These are phyloP conservation scores for Camellia sinensis DNA, from an alignment of 148 eudicot species.

Conservation along the genomic window DNA sequence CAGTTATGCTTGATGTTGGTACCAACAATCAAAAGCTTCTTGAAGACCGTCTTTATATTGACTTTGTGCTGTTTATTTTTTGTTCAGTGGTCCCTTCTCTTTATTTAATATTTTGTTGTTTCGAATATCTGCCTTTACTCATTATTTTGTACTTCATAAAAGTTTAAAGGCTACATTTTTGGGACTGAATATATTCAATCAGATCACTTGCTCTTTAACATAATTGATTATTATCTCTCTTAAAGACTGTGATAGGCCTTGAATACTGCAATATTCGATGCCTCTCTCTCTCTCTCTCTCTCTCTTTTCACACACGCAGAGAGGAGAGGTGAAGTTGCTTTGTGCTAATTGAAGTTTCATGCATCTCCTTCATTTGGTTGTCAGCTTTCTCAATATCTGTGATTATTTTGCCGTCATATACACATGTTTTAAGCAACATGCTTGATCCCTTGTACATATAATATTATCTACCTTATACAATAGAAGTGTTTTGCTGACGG, in stretches of 20 bases:
- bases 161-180: background rate
- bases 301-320: background rate
- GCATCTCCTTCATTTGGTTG: too few species aligned
- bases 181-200: background rate
- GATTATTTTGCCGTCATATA: too few species aligned
- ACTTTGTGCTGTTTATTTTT: constrained; percentile 9
- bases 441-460: background rate
- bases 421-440: background rate
- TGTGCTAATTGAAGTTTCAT: too few species aligned
- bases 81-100: background rate
- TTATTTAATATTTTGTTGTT: background rate
- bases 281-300: background rate
- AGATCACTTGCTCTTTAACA: background rate
- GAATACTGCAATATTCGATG: background rate
- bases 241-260: background rate
- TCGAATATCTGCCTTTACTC: background rate
- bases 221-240: background rate
- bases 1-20: constrained; percentile 98
- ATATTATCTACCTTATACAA: background rate
- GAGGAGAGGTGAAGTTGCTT: background rate
- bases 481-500: background rate
- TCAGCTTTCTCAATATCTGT: too few species aligned
- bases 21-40: constrained; percentile 92
- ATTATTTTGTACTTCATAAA: background rate
- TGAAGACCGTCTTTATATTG: constrained; percentile 71